Base-by-base conservation (phyloP, 306 rosid genomes). In the Gynostemma pentaphyllum region DNA sequence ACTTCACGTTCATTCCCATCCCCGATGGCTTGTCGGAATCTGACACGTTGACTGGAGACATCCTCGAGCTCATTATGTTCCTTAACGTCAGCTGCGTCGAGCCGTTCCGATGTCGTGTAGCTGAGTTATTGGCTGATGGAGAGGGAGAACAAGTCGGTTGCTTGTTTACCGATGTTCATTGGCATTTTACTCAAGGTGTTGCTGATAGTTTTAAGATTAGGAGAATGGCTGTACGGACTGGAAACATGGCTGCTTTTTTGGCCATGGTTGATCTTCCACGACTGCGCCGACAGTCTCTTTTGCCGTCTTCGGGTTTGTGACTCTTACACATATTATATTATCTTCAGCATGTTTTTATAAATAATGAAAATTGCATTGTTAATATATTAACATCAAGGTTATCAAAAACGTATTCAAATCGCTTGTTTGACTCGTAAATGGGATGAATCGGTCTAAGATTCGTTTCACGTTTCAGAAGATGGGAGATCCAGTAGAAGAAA, bases 81-180 rank as follows among this genome's bases (percentile, higher is more conserved):
- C 5, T 76, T 21, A 80, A 80, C 62, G 37, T 0, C 0, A 72
- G 29, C 5, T 77, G 72, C 14, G 67, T 49, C 0, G 29, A 37
- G 1, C 72, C 83, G 1, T 78, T 82, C 37, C 26, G 22, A 13
- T 68, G 75, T 0, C 75, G 70, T 45, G 24, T 85, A 60, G 27
- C 14, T 3, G 71, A 75, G 53, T 7, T 83, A 56, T 16, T 79
- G 2, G 66, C 59, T 4, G 68, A 59, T 4, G 44, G 0, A 0
- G 23, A 60, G 54, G 6, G 13, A 23, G 78, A 59, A 34, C 74
- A 72, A 10, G n/a, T 73, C 9, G 75, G 77, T 46, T 85, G 85
- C 41, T 60, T 85, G 30, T 67, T 85, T 30, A 72, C 82, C 9
- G 92, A 82, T 59, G 66, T 75, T 30, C 0, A 70, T 4, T 75